Evolutionary conservation across 805 yeast species (phyloP).

Genomic region (Nematodospora valgi): DNA sequence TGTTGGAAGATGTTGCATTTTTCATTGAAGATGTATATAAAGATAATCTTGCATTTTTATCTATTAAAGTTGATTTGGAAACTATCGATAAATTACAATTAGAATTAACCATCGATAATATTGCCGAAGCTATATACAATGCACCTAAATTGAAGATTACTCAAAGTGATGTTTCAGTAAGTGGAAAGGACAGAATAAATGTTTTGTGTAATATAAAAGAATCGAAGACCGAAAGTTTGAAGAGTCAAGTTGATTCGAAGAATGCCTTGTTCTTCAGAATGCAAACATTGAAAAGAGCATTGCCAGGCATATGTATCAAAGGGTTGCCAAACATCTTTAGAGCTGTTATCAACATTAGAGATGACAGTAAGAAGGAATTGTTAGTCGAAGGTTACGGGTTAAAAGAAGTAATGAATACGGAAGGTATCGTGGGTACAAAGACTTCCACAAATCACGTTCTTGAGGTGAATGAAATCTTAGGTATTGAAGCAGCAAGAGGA

Average conservation of each 20-base stretch:
- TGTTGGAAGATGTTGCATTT: constrained; percentile 78
- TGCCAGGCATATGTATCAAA: constrained; percentile 87
- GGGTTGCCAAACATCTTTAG: constrained; percentile 90
- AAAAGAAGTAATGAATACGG: constrained; percentile 94
- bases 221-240: constrained; percentile 34
- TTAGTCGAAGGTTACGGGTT: constrained; percentile 97
- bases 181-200: constrained; percentile 63
- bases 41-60: constrained; percentile 71
- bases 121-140: constrained; percentile 72
- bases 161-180: constrained; percentile 64
- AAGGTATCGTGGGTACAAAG: constrained; percentile 87
- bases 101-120: constrained; percentile 82
- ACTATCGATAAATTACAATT: constrained; percentile 88
- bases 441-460: constrained; percentile 90
- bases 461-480: constrained; percentile 84
- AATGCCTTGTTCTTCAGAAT: constrained; percentile 76
- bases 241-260: constrained; percentile 25
- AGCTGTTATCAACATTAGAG: constrained; percentile 92
- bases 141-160: constrained; percentile 90
- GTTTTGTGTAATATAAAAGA: constrained; percentile 51
- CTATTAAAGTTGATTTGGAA: constrained; percentile 74
- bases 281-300: constrained; percentile 81
- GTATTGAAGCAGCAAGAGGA: constrained; percentile 96
- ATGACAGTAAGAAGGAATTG: constrained; percentile 82
- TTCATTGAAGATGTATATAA: constrained; percentile 93